phyloP scores from a whole-genome alignment of 768 basidiomycete species.

The Russula vinacea region DNA sequence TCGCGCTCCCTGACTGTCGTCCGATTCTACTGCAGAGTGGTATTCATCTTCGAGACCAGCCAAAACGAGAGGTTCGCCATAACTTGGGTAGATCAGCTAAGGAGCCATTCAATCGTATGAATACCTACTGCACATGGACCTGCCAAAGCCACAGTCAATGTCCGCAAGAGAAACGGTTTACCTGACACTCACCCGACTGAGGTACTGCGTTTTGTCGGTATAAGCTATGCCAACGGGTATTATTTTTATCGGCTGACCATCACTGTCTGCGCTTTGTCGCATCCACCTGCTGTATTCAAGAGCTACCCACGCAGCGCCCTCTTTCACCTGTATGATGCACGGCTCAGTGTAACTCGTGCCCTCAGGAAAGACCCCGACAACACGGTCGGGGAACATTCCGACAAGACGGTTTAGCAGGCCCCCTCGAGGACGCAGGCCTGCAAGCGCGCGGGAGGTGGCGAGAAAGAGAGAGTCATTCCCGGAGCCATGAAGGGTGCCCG shows the following conservation, averaged over 20 bases:
- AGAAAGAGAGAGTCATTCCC: slow-evolving; percentile 56
- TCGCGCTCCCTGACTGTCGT: slow-evolving; percentile 60
- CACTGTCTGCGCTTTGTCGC: slow-evolving; percentile 46
- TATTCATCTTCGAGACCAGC: slow-evolving; percentile 69
- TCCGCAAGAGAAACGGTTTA: not conserved
- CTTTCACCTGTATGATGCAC: slow-evolving; percentile 85
- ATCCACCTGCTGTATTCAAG: slow-evolving; percentile 86
- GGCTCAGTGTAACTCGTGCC: slow-evolving; percentile 96
- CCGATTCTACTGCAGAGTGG: slow-evolving; percentile 42
- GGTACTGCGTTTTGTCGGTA: slow-evolving; percentile 65
- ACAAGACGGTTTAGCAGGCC: slow-evolving; percentile 13
- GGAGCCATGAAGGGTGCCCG: not conserved
- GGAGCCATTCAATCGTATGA: not conserved
- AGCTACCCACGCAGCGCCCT: slow-evolving; percentile 95
- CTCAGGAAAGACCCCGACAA: slow-evolving; percentile 91
- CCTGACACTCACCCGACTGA: slow-evolving; percentile 65
- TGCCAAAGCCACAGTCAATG: not conserved
- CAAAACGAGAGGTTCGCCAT: slow-evolving; percentile 75
- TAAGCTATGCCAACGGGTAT: slow-evolving; percentile 87
- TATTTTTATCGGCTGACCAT: slow-evolving; percentile 45
- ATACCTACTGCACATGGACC: slow-evolving; percentile 6
- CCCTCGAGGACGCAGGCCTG: slow-evolving; percentile 50
- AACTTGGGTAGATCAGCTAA: slow-evolving; percentile 46
- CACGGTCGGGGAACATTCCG: slow-evolving; percentile 33
- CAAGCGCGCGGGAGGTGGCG: slow-evolving; percentile 82